Conservation (phyloP, 495 filamentous ascomycete genomes). For the Hypoxylon trugodes region DNA sequence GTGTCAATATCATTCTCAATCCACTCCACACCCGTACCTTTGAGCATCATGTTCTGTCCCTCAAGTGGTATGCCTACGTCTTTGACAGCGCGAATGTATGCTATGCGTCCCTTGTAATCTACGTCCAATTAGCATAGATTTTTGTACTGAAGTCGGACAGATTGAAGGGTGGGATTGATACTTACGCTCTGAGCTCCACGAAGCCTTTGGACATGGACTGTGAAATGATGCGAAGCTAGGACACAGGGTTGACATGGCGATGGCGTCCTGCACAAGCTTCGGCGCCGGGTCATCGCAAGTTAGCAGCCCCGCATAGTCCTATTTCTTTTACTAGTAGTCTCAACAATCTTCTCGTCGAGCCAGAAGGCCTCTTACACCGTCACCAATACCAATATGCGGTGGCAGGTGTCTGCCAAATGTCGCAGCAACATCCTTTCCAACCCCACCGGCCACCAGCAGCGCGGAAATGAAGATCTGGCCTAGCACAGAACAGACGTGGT, state of each 20-base stretch:
- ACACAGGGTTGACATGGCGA: neutral
- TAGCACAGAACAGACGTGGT: neutral
- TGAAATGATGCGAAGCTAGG: neutral
- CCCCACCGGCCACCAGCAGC: neutral
- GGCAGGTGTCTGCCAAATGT: neutral
- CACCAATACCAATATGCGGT: neutral
- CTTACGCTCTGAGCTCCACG: neutral
- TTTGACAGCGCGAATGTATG: neutral
- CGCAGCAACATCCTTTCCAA: neutral
- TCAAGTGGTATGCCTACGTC: conserved; percentile 1
- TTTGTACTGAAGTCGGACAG: neutral
- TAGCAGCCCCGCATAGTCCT: neutral
- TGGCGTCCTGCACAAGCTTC: neutral
- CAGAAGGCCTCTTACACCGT: neutral
- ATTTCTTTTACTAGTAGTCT: conserved; percentile 1
- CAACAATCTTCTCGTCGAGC: too few species aligned
- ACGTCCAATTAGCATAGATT: neutral
- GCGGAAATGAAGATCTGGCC: conserved; percentile 1
- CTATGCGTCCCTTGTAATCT: conserved; percentile 1
- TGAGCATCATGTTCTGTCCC: neutral
- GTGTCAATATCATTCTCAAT: conserved; percentile 1
- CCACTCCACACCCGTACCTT: neutral
- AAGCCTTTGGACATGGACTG: neutral
- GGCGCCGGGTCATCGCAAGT: neutral
- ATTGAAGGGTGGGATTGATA: neutral